Conservation (phyloP, 2,329 filamentous ascomycete genomes). For the Botrytis galanthina region DNA sequence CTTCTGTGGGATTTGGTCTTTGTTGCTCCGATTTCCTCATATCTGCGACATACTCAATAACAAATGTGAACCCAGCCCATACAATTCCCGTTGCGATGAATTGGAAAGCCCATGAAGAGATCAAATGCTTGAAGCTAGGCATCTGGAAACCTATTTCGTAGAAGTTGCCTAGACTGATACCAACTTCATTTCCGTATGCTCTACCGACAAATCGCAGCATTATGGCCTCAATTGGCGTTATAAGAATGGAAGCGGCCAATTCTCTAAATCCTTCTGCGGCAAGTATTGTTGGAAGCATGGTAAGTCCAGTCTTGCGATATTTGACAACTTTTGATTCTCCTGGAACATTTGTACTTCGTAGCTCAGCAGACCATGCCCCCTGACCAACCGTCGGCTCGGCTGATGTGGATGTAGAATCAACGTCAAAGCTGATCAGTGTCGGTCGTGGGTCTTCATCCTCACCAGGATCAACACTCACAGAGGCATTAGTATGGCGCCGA, state of each 20-base stretch:
- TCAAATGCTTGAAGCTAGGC: conserved; percentile 28
- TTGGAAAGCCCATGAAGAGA: conserved; percentile 31
- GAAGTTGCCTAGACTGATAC: conserved; percentile 27
- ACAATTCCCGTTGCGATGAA: conserved; percentile 22
- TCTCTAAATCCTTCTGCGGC: conserved; percentile 37
- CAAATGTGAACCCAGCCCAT: conserved; percentile 34
- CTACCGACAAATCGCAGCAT: conserved; percentile 36
- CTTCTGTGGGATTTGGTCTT: background rate
- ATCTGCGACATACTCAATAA: conserved; percentile 24
- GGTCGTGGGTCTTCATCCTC: conserved; percentile 37
- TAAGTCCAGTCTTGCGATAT: conserved; percentile 38
- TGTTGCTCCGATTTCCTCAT: conserved; percentile 3
- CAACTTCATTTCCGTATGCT: conserved; percentile 29
- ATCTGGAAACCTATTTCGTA: conserved; percentile 23
- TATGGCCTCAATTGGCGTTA: conserved; percentile 37
- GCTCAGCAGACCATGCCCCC: conserved; percentile 39
- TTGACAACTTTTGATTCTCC: conserved; percentile 26
- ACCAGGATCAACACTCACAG: conserved; percentile 29
- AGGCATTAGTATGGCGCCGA: conserved; percentile 28
- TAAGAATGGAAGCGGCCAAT: conserved; percentile 32
- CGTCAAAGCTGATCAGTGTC: conserved; percentile 39
- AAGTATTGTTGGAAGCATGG: conserved; percentile 38
- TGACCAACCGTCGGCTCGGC: conserved; percentile 28
- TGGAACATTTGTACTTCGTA: conserved; percentile 38
- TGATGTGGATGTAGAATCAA: conserved; percentile 32